Evolutionary conservation across 345 rosid genomes (phyloP).

Genomic region (Eucalyptus decipiens): DNA sequence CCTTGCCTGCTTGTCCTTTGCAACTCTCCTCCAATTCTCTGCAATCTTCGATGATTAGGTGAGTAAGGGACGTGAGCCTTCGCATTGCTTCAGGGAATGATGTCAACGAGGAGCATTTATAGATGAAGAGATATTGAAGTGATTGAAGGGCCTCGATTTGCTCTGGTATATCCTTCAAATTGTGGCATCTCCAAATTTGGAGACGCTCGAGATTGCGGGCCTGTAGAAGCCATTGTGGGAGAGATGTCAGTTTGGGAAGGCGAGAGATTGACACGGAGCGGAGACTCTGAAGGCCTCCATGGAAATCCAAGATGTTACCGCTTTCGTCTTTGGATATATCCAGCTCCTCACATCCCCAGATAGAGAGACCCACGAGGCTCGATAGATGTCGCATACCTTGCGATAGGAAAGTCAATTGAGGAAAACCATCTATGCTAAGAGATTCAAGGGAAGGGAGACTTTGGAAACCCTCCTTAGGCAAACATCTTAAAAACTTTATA

Average conservation of each 20-base stretch:
- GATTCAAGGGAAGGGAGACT: neutral
- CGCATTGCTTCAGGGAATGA: neutral
- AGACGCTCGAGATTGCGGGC: neutral
- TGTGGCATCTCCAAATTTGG: fast-evolving
- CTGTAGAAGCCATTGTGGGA: neutral
- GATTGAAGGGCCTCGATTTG: neutral
- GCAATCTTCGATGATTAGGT: fast-evolving
- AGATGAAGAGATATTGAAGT: fast-evolving
- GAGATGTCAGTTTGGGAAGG: neutral
- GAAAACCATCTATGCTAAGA: neutral
- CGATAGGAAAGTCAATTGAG: neutral
- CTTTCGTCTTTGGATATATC: neutral
- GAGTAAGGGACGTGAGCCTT: neutral
- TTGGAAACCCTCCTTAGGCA: neutral
- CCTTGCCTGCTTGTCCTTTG: neutral
- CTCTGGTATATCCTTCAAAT: neutral
- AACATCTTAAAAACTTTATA: neutral
- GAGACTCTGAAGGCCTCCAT: neutral
- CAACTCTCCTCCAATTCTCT: neutral
- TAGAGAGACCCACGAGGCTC: neutral
- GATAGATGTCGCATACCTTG: neutral
- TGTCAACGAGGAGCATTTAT: fast-evolving
- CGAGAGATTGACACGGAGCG: fast-evolving
- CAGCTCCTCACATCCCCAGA: fast-evolving
- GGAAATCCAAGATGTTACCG: neutral